Conservation (phyloP, 345 rosid species). For the Hibiscus tridactylites region DNA sequence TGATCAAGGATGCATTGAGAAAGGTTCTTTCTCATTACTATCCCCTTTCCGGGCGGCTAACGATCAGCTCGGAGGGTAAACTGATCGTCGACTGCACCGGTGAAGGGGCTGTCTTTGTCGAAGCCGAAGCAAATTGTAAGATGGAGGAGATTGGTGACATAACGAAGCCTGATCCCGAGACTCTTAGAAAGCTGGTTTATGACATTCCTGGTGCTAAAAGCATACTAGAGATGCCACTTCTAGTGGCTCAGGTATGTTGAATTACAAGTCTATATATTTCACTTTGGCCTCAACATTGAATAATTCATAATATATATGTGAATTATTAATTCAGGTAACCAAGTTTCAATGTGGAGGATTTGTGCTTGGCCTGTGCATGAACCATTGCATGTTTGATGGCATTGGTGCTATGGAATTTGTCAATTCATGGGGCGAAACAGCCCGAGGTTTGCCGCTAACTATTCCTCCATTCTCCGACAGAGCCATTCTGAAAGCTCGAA, state of each 20-base stretch:
- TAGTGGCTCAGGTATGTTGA: conserved; percentile 65
- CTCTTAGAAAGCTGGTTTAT: conserved; percentile 73
- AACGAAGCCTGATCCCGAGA: conserved; percentile 72
- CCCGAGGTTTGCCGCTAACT: conserved; percentile 52
- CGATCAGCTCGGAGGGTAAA: conserved; percentile 69
- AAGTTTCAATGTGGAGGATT: conserved; percentile 77
- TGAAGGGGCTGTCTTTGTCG: conserved; percentile 82
- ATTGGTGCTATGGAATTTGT: conserved; percentile 86
- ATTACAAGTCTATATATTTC: background rate
- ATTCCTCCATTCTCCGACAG: conserved; percentile 56
- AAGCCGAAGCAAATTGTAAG: conserved; percentile 66
- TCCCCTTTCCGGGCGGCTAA: conserved; percentile 74
- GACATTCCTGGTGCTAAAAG: conserved; percentile 72
- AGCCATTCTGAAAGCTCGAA: conserved; percentile 43
- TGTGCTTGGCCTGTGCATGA: conserved; percentile 65
- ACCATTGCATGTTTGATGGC: conserved; percentile 79
- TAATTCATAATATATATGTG: background rate
- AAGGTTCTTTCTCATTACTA: conserved; percentile 71
- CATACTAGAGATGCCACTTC: conserved; percentile 76
- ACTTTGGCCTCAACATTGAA: background rate
- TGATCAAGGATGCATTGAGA: conserved; percentile 57
- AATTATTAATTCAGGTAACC: conserved; percentile 42
- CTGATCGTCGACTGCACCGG: conserved; percentile 63
- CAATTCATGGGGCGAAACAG: conserved; percentile 73
- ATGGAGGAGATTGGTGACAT: conserved; percentile 69